Base-by-base conservation (phyloP, 2,329 filamentous ascomycete species). In the Ceratocystis eucalypticola region DNA sequence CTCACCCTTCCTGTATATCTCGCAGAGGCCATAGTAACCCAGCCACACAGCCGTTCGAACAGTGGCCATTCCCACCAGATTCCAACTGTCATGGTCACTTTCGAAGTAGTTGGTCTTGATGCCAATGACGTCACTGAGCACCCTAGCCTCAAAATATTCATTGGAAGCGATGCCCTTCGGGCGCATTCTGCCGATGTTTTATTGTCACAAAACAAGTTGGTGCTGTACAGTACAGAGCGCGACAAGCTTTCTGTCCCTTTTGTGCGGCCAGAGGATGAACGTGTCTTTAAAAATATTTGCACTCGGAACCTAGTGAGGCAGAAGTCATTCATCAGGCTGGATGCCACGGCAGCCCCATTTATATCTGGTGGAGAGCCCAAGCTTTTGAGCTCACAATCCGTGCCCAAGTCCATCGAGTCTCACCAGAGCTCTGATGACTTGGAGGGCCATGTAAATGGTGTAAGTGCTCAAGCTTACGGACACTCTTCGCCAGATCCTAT, bases 171-270 rank as follows among this genome's bases (percentile, higher is more conserved):
- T 75, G 84, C 90, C 15, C 80, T 99, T 66, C 84, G 92, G 69
- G 82, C 88, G 8, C 90, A 96, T 73, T 96, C 89, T 70, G 93
- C 91, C 28, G 94, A 97, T 74, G 82, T 99, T 10, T 77, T 97
- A 25, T 90, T 99, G 71, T 97, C 94, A 0, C 89, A 92, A 70
- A 96, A 96, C 72, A 88, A 88, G 69, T 84, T 99, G 79, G 88
- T 88, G 0, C 79, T 97, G 33, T 92, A 91, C 70, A 90, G 95
- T 71, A 88, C 91, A 72, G 90, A 96, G 67, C 84, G 88, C 59
- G 91, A 89, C 74, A 94, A 93, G 72, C 79, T 97, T 12, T 91
- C 89, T 17, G 87, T 99, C 44, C 94, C 94, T 1, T 88, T 99
- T 70, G 91, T 96, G 50, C 85, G 94, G 33, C 94, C 94, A 0